phyloP scores from a whole-genome alignment of 2,329 filamentous ascomycete genomes.

The Laburnicola sp. region DNA sequence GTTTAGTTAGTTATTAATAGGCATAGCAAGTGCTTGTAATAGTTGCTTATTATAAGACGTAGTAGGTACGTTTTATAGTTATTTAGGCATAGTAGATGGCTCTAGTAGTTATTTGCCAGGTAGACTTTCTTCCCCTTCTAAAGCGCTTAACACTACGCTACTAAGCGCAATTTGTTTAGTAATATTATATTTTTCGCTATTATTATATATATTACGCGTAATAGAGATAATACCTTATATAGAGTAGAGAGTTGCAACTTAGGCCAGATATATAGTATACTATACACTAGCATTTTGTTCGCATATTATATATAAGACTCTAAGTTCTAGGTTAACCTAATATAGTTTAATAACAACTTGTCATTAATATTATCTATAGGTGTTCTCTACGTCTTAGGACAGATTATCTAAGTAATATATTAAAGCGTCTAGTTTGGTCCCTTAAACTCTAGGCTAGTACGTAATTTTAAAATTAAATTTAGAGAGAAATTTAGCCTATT shows the following conservation, averaged over 20 bases:
- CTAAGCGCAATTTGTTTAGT: too few relatives aligned
- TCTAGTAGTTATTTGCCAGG: not conserved
- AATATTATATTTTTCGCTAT: too few relatives aligned
- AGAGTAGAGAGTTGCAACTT: too few relatives aligned
- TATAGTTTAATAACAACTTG: too few relatives aligned
- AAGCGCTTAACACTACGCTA: too few relatives aligned
- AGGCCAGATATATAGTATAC: not conserved
- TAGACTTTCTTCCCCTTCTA: not conserved
- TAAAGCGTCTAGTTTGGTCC: not conserved
- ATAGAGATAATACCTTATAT: too few relatives aligned
- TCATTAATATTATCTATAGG: too few relatives aligned
- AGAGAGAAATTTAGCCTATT: not conserved
- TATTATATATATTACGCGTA: too few relatives aligned
- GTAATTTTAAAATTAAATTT: constrained; percentile 4
- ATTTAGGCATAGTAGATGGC: too few relatives aligned
- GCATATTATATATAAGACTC: not conserved
- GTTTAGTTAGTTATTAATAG: not conserved
- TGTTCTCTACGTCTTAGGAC: too few relatives aligned
- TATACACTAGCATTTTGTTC: not conserved
- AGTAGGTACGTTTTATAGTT: not conserved
- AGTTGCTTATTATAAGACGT: not conserved
- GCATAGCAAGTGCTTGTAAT: not conserved
- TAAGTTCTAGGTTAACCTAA: not conserved
- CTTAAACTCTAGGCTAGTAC: not conserved
- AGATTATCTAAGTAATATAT: too few relatives aligned